Percentiles rank a stretch among this genome's conserved stretches.
These are phyloP conservation scores for Hypoxylon fragiforme DNA, from an alignment of 495 filamentous ascomycete genomes.

Conservation along the genomic window DNA sequence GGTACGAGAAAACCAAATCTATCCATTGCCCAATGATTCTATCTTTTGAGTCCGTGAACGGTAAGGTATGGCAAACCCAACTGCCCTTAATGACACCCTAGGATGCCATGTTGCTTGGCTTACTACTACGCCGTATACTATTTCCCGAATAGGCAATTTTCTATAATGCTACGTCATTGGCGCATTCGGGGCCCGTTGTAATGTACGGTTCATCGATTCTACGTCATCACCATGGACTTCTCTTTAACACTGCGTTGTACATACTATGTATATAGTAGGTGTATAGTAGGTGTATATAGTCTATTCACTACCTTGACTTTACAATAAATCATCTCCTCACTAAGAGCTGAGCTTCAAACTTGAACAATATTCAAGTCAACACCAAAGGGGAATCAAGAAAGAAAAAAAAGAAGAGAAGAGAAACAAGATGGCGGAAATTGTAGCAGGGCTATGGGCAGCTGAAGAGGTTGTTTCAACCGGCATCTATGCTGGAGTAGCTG, in stretches of 20 bases:
- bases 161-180: conserved; percentile 14
- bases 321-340: too few relatives aligned
- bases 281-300: too few relatives aligned
- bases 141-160: conserved; percentile 13
- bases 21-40: background rate
- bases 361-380: background rate
- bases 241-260: too few relatives aligned
- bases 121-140: too few relatives aligned
- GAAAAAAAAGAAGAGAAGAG: background rate
- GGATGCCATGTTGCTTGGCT: too few relatives aligned
- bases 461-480: conserved; percentile 50
- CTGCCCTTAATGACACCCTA: too few relatives aligned
- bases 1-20: conserved; percentile 11
- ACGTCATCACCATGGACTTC: conserved; percentile 14
- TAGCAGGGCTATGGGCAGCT: conserved; percentile 44
- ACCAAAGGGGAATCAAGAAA: background rate
- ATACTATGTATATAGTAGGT: too few relatives aligned
- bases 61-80: too few relatives aligned
- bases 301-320: too few relatives aligned
- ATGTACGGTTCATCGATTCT: conserved; percentile 1
- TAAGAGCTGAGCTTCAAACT: too few relatives aligned
- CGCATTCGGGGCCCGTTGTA: background rate
- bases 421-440: conserved; percentile 42
- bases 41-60: background rate
- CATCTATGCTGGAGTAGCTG: conserved; percentile 43